Base-by-base conservation (phyloP, 371 early-diverging fungal genomes). In the Basidiobolus meristosporus region DNA sequence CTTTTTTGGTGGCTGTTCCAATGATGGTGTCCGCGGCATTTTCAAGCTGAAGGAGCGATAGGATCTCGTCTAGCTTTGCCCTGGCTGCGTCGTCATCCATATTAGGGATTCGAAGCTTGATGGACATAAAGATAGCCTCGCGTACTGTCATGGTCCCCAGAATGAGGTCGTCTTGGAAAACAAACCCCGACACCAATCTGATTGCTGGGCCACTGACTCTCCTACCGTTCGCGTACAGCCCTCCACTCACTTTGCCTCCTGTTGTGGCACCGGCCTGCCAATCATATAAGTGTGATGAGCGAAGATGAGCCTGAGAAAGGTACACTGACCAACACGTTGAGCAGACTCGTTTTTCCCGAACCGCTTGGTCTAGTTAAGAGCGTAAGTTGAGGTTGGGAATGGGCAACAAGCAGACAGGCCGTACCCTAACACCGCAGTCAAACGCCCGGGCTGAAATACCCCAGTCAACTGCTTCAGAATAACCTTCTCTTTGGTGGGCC, bases 131-230 rank as follows among this genome's bases (percentile, higher is more conserved):
- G 36, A 87, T 73, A 7, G 83, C 78, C 43, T 89, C 88, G 22
- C 69, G 64, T 0, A 86, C 85, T 0, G 87, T 87, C 60, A 80
- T 63, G 0, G 87, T 83, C 2, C 79, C 60, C 18, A 85, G 65
- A 50, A 89, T 69, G 2, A 79, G 70, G 46, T 89, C 90, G 44
- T 89, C 88, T 53, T 89, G 87, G 53, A 77, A 72, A 3, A 86
- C 84, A 48, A 76, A 89, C 3, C 83, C 87, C 4, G 36, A 16
- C 14, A 36, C 19, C 18, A 19, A 19, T 11, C 36, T 16, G 3
- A 36, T 11, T 17, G 16, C 36, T 18, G 19, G 17, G 16, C 36
- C 36, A 11, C 19, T 36, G 18, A 21, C 36, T 16, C 11, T 16
- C 17, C 21, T 16, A 10, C 36, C 36, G 21, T 36, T 36, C 3